These are phyloP conservation scores for Grifola frondosa DNA, from an alignment of 1,284 basidiomycete genomes.

Conservation along the genomic window DNA sequence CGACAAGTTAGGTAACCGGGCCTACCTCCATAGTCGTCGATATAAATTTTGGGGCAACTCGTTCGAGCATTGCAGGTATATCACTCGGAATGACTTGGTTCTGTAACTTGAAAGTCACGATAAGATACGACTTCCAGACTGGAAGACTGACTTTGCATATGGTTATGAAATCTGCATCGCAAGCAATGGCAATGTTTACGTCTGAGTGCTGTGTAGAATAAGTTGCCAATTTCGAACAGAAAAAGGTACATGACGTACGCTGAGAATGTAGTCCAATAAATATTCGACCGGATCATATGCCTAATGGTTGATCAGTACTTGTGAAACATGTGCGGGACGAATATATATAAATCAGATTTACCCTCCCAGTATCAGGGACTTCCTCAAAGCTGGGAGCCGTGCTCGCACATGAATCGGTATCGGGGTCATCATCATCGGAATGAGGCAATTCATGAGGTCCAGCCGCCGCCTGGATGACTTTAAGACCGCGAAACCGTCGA, in stretches of 20 bases:
- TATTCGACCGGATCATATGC: slow-evolving; percentile 6
- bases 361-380: not conserved
- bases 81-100: slow-evolving; percentile 18
- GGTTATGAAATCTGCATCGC: slow-evolving; percentile 1
- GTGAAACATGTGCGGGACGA: not conserved
- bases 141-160: slow-evolving; percentile 2
- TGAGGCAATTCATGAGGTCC: slow-evolving; percentile 9
- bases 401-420: not conserved
- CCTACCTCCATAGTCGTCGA: no score
- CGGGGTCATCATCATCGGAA: not conserved
- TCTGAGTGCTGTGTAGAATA: slow-evolving; percentile 6
- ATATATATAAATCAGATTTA: not conserved
- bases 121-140: no score
- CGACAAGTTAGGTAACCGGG: no score
- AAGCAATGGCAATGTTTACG: slow-evolving; percentile 5
- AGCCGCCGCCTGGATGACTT: slow-evolving; percentile 4
- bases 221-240: not conserved
- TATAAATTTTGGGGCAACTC: no score
- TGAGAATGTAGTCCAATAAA: slow-evolving; percentile 12
- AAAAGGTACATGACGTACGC: not conserved
- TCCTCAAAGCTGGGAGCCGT: not conserved
- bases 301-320: not conserved
- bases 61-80: slow-evolving; percentile 16
- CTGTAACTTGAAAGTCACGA: no score
- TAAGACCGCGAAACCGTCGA: slow-evolving; percentile 1